Evolutionary conservation across 306 rosid species (phyloP).

Genomic region (Trifolium repens): DNA sequence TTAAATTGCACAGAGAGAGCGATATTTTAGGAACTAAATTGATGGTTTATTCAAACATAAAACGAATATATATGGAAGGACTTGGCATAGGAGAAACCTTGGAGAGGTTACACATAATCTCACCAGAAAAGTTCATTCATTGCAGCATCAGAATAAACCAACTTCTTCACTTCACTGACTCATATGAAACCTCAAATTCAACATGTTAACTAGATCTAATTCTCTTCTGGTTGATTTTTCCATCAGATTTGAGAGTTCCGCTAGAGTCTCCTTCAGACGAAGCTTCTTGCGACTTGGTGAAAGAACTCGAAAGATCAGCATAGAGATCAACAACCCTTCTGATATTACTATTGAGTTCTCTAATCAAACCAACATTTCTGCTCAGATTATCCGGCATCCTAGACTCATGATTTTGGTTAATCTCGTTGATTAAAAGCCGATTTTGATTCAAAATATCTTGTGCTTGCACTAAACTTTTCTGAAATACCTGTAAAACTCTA

Average conservation of each 20-base stretch:
- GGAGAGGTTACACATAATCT: slow-evolving; percentile 42
- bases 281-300: slow-evolving; percentile 71
- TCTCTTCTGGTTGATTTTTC: slow-evolving; percentile 78
- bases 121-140: slow-evolving; percentile 44
- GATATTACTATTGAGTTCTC: slow-evolving; percentile 88
- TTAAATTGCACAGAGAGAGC: neutral
- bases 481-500: slow-evolving; percentile 71
- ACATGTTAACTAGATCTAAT: slow-evolving; percentile 66
- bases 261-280: slow-evolving; percentile 84
- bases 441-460: slow-evolving; percentile 92
- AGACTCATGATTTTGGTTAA: slow-evolving; percentile 88
- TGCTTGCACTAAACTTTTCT: slow-evolving; percentile 84
- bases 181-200: slow-evolving; percentile 40
- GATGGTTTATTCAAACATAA: slow-evolving; percentile 25
- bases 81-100: slow-evolving; percentile 37
- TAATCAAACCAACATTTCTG: slow-evolving; percentile 79
- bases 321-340: slow-evolving; percentile 94
- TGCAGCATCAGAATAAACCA: slow-evolving; percentile 17
- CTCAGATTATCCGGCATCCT: slow-evolving; percentile 75
- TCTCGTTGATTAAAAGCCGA: slow-evolving; percentile 80
- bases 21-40: neutral
- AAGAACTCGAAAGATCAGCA: slow-evolving; percentile 78
- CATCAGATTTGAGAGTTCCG: slow-evolving; percentile 76
- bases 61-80: slow-evolving; percentile 24
- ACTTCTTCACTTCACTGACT: slow-evolving; percentile 27